A percentile compares a stretch with the other conserved stretches of the same genome.
Evolutionary conservation across 495 filamentous ascomycete species (phyloP).

Genomic region (Astrothelium subdiscretum): DNA sequence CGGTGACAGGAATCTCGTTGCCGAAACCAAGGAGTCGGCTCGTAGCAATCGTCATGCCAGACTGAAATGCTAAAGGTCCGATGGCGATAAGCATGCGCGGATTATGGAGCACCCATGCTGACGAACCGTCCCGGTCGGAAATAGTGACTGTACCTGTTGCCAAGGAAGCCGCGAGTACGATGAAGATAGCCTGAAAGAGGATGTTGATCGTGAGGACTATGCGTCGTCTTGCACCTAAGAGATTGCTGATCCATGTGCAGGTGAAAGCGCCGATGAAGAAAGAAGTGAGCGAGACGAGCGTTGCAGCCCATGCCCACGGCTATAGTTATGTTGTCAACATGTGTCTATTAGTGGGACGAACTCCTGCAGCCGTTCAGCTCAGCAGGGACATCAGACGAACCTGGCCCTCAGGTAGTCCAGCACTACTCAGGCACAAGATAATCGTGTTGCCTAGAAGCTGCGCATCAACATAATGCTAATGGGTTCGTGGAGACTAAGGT

Average conservation of each 20-base stretch:
- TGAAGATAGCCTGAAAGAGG: constrained; percentile 41
- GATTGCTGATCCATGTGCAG: constrained; percentile 10
- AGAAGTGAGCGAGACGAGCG: constrained; percentile 16
- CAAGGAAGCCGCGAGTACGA: constrained; percentile 48
- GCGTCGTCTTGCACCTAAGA: constrained; percentile 5
- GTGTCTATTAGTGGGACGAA: not conserved
- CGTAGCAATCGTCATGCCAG: constrained; percentile 56
- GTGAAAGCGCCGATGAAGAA: constrained; percentile 19
- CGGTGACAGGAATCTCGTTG: constrained; percentile 60
- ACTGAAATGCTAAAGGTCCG: constrained; percentile 58
- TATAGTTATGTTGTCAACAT: not conserved
- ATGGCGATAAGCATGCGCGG: constrained; percentile 44
- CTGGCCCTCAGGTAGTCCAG: constrained; percentile 12
- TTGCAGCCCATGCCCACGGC: constrained; percentile 14
- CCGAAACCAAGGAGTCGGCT: constrained; percentile 47
- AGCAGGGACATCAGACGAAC: not conserved
- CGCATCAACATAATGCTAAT: not conserved
- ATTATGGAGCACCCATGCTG: constrained; percentile 14
- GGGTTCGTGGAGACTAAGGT: not conserved
- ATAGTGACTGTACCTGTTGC: constrained; percentile 5
- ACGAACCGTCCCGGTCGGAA: not conserved
- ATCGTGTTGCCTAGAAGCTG: constrained; percentile 18
- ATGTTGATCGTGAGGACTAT: constrained; percentile 29
- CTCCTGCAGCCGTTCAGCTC: not conserved
- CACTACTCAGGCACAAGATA: constrained; percentile 19